These are phyloP conservation scores for Suillus cothurnatus DNA, from an alignment of 768 basidiomycete genomes.

Conservation along the genomic window DNA sequence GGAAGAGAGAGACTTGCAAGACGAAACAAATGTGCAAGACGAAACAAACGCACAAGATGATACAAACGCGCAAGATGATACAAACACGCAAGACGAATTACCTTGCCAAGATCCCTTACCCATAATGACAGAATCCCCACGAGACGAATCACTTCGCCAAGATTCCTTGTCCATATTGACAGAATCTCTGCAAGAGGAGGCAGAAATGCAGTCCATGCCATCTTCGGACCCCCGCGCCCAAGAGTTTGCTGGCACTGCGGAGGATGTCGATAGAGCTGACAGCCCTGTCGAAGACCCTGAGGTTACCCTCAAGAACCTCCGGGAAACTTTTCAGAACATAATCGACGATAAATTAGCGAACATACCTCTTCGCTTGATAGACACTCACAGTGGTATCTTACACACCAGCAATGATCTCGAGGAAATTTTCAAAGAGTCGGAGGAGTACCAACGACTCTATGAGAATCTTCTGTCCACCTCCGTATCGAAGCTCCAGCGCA, in stretches of 20 bases:
- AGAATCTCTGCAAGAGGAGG: slow-evolving; percentile 1
- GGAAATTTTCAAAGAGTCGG: slow-evolving; percentile 3
- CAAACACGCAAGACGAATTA: neutral
- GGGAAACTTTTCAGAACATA: slow-evolving; percentile 1
- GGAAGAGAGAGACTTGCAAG: neutral
- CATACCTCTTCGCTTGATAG: slow-evolving; percentile 8
- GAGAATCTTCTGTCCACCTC: neutral
- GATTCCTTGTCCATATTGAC: neutral
- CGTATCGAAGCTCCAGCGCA: neutral
- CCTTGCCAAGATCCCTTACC: neutral
- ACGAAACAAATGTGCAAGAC: neutral
- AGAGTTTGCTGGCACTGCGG: neutral
- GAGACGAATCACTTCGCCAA: neutral
- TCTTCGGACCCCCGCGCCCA: neutral
- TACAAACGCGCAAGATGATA: neutral
- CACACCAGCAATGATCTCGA: slow-evolving; percentile 2
- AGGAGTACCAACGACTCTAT: neutral
- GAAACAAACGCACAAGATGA: neutral
- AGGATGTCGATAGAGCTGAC: neutral
- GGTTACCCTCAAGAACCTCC: neutral
- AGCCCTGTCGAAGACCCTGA: slow-evolving; percentile 4
- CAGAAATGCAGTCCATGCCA: neutral
- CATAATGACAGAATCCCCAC: neutral
- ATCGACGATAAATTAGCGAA: slow-evolving; percentile 6
- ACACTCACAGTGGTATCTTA: slow-evolving; percentile 1